phyloP scores from a whole-genome alignment of 2,329 filamentous ascomycete species.

The Alternaria metachromatica region DNA sequence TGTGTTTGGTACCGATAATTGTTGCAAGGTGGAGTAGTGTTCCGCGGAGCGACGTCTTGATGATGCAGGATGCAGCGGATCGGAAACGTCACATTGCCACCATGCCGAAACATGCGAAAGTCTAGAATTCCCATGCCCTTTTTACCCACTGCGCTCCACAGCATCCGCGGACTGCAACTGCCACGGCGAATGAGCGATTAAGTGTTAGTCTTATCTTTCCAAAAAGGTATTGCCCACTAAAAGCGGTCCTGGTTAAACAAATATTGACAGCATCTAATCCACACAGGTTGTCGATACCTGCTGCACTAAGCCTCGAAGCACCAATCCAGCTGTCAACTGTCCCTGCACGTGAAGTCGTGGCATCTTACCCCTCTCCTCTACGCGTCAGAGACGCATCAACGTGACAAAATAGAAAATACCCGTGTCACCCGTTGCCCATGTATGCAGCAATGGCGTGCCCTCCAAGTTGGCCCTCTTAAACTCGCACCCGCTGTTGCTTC shows the following conservation, averaged over 20 bases:
- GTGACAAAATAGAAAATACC: conserved; percentile 15
- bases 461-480: neutral
- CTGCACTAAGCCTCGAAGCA: neutral
- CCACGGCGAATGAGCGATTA: neutral
- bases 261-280: neutral
- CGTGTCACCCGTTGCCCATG: neutral
- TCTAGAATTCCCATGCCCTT: conserved; percentile 1
- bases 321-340: neutral
- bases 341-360: conserved; percentile 6
- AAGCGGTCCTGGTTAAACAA: neutral
- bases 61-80: neutral
- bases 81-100: conserved; percentile 14
- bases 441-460: conserved; percentile 12
- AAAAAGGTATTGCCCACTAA: neutral
- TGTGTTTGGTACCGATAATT: neutral
- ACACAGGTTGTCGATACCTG: neutral
- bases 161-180: neutral
- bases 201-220: neutral
- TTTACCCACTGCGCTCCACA: neutral
- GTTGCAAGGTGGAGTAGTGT: neutral
- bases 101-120: conserved; percentile 6
- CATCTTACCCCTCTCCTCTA: neutral
- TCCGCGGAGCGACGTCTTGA: neutral
- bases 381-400: conserved; percentile 30
- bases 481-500: neutral